A percentile compares a stretch with the other conserved stretches of the same genome.
phyloP scores from a whole-genome alignment of 2,329 filamentous ascomycete species.

The Torrubiella hemipterigena region DNA sequence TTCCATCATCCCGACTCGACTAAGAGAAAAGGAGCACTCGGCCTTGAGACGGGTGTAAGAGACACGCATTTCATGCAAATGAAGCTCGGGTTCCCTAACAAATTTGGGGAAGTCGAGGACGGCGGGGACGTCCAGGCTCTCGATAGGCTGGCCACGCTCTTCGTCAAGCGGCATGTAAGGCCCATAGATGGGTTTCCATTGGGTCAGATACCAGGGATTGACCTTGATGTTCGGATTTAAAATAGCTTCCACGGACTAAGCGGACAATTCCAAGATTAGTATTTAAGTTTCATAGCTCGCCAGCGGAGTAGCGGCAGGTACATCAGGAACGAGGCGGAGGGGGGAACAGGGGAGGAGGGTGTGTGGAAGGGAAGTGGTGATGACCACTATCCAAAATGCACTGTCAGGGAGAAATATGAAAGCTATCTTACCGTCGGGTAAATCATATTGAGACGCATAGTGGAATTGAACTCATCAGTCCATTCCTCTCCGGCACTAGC shows the following conservation, averaged over 20 bases:
- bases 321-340: too few relatives aligned
- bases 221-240: conserved; percentile 5
- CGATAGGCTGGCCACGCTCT: conserved; percentile 5
- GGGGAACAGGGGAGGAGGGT: too few relatives aligned
- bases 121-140: conserved; percentile 5
- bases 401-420: background rate
- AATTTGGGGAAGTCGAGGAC: conserved; percentile 4
- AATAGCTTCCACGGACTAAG: conserved; percentile 5
- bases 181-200: background rate
- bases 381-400: too few relatives aligned
- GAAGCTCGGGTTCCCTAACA: conserved; percentile 4
- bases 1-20: conserved; percentile 3
- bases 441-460: conserved; percentile 17
- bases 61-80: conserved; percentile 1
- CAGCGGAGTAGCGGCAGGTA: too few relatives aligned
- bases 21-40: conserved; percentile 5
- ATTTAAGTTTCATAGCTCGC: background rate
- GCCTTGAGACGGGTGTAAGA: conserved; percentile 3
- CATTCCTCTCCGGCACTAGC: conserved; percentile 12
- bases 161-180: conserved; percentile 3
- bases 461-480: conserved; percentile 14
- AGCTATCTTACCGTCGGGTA: conserved; percentile 18
- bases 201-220: conserved; percentile 1
- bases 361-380: too few relatives aligned
- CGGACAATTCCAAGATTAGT: too few relatives aligned